phyloP scores from a whole-genome alignment of 2,329 filamentous ascomycete genomes.

The Colletotrichum trifolii region DNA sequence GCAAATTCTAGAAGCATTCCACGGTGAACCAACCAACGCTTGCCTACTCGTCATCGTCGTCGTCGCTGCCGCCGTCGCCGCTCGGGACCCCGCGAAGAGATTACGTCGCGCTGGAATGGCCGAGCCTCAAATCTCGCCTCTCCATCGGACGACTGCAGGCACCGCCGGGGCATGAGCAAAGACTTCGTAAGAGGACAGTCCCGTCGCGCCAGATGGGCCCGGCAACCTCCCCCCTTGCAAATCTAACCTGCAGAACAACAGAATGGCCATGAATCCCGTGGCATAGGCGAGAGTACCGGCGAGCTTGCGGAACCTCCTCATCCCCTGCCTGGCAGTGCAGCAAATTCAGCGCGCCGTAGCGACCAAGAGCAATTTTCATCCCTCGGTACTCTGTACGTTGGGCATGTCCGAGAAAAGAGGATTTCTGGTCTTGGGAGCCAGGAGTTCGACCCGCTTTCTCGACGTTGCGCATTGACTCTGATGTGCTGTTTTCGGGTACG shows the following conservation, averaged over 20 bases:
- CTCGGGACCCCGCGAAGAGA: too few species aligned
- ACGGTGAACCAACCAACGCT: background rate
- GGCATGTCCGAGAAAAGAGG: constrained; percentile 13
- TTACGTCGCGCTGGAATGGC: too few species aligned
- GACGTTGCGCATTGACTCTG: constrained; percentile 11
- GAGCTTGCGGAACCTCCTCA: too few species aligned
- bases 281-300: too few species aligned
- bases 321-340: too few species aligned
- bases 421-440: constrained; percentile 1
- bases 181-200: background rate
- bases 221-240: constrained; percentile 4
- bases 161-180: background rate
- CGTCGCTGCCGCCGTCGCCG: background rate
- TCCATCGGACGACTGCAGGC: constrained; percentile 27
- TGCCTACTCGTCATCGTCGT: constrained; percentile 8
- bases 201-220: constrained; percentile 18
- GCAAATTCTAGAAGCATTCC: background rate
- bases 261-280: background rate
- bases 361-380: background rate
- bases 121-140: too few species aligned
- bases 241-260: constrained; percentile 20
- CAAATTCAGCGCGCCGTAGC: too few species aligned
- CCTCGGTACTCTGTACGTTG: background rate
- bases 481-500: constrained; percentile 13
- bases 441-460: constrained; percentile 6